Percentiles rank a stretch among this genome's conserved stretches.
Conservation (phyloP, 225 moss, liverwort and hornwort genomes). For the Marchantia polymorpha region DNA sequence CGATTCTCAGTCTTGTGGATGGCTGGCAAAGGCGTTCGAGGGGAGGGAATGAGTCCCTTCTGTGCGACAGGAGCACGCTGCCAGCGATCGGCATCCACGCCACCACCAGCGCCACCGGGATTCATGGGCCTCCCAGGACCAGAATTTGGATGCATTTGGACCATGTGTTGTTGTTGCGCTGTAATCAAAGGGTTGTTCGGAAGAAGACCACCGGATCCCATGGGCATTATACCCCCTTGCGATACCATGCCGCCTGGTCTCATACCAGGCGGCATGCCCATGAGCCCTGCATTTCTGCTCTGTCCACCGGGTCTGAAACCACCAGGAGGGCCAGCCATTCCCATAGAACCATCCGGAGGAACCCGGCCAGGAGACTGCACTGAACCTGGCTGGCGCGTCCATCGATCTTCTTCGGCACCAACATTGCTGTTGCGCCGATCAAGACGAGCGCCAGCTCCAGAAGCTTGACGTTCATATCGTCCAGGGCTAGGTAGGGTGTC, state of each 20-base stretch:
- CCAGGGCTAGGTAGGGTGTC: constrained; percentile 58
- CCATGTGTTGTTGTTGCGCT: constrained; percentile 31
- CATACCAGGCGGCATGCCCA: constrained; percentile 66
- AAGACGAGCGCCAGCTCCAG: constrained; percentile 49
- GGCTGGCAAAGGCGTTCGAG: constrained; percentile 79
- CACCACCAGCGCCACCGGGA: constrained; percentile 33
- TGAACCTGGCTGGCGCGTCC: constrained; percentile 60
- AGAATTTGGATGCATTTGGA: constrained; percentile 41
- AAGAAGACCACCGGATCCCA: constrained; percentile 45
- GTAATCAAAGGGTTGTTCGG: constrained; percentile 51
- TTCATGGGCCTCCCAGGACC: constrained; percentile 55
- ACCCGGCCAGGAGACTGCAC: constrained; percentile 73
- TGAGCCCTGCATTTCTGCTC: constrained; percentile 71
- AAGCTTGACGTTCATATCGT: constrained; percentile 61
- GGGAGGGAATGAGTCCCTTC: constrained; percentile 93
- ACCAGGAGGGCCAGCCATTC: constrained; percentile 48
- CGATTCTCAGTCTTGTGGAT: constrained; percentile 92
- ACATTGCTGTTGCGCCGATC: constrained; percentile 63
- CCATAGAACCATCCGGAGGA: constrained; percentile 64
- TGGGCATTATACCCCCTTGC: constrained; percentile 29
- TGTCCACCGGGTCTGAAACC: constrained; percentile 74
- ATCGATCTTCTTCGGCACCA: constrained; percentile 82
- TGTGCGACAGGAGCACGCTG: constrained; percentile 66
- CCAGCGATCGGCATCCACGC: constrained; percentile 95
- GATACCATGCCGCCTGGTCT: constrained; percentile 53